A percentile compares a stretch with the other conserved stretches of the same genome.
These are phyloP conservation scores for Diutina siamensis DNA, from an alignment of 1,139 yeast genomes.

Conservation along the genomic window DNA sequence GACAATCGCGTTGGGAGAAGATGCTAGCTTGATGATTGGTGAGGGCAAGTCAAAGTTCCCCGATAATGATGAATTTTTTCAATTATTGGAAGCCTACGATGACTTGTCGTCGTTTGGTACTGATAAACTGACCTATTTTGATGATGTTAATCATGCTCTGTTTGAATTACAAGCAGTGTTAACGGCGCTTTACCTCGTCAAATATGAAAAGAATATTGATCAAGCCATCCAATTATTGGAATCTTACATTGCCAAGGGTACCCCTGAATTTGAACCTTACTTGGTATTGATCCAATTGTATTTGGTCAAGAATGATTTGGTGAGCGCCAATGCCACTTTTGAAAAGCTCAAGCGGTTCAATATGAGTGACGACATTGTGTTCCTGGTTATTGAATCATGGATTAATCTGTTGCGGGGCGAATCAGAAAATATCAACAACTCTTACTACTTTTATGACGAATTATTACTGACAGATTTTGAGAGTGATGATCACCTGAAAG, in stretches of 20 bases:
- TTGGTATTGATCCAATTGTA: slow-evolving; percentile 33
- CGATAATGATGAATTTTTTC: slow-evolving; percentile 23
- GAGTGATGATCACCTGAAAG: slow-evolving; percentile 26
- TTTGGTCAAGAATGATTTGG: slow-evolving; percentile 27
- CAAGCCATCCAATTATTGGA: slow-evolving; percentile 26
- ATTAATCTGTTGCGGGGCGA: slow-evolving; percentile 44
- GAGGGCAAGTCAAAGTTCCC: slow-evolving; percentile 25
- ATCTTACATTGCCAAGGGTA: slow-evolving; percentile 10
- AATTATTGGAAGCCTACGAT: slow-evolving; percentile 16
- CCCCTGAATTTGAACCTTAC: slow-evolving; percentile 31
- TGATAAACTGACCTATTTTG: slow-evolving; percentile 19
- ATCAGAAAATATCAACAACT: slow-evolving; percentile 43
- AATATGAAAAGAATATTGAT: slow-evolving; percentile 26
- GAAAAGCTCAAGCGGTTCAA: slow-evolving; percentile 14
- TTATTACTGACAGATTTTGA: slow-evolving; percentile 38
- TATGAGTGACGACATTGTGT: slow-evolving; percentile 56
- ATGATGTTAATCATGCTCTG: slow-evolving; percentile 21
- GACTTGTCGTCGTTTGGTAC: slow-evolving; percentile 32
- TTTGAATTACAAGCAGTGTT: slow-evolving; percentile 32
- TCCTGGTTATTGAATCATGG: slow-evolving; percentile 62
- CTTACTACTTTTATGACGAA: slow-evolving; percentile 68
- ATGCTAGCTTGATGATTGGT: slow-evolving; percentile 31
- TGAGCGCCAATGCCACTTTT: slow-evolving; percentile 26
- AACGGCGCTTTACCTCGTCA: slow-evolving; percentile 31
- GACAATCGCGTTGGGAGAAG: slow-evolving; percentile 26